These are phyloP conservation scores for Tilletia walkeri DNA, from an alignment of 1,284 basidiomycete species.

Conservation along the genomic window DNA sequence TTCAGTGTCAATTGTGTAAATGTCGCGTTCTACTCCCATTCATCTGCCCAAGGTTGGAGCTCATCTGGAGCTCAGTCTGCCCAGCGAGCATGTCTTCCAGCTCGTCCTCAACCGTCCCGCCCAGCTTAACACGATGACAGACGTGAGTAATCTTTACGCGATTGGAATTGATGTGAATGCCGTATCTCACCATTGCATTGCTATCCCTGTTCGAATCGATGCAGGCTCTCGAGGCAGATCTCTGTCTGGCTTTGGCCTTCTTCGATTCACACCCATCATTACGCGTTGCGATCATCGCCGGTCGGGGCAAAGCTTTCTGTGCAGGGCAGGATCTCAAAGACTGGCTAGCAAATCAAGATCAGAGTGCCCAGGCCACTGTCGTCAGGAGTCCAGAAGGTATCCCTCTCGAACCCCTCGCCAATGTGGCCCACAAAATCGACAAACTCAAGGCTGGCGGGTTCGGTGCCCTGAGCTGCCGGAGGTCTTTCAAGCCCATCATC, in stretches of 20 bases:
- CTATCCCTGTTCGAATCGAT: not conserved
- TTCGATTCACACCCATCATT: slow-evolving; percentile 71
- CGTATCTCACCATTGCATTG: not conserved
- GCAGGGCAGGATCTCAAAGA: slow-evolving; percentile 58
- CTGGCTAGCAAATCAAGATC: slow-evolving; percentile 28
- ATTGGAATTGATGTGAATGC: too few species aligned
- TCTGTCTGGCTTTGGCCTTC: slow-evolving; percentile 68
- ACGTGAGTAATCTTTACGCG: slow-evolving; percentile 21
- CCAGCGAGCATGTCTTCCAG: slow-evolving; percentile 61
- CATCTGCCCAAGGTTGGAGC: slow-evolving; percentile 36
- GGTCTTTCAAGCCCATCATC: slow-evolving; percentile 72
- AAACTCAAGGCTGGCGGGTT: slow-evolving; percentile 65
- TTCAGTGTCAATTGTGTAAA: too few species aligned
- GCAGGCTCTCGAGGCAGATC: slow-evolving; percentile 62
- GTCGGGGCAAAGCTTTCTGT: slow-evolving; percentile 73
- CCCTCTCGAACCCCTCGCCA: slow-evolving; percentile 7
- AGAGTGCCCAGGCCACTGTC: not conserved
- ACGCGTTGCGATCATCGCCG: slow-evolving; percentile 77
- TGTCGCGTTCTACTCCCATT: too few species aligned
- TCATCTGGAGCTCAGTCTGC: slow-evolving; percentile 37
- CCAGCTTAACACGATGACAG: slow-evolving; percentile 70
- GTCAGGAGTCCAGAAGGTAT: not conserved
- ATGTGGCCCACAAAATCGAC: not conserved
- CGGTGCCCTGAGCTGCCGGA: slow-evolving; percentile 68
- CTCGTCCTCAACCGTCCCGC: slow-evolving; percentile 73